Percentiles rank a stretch among this genome's conserved stretches.
Conservation (phyloP, 768 basidiomycete genomes). For the Mrakia hoshinonis region DNA sequence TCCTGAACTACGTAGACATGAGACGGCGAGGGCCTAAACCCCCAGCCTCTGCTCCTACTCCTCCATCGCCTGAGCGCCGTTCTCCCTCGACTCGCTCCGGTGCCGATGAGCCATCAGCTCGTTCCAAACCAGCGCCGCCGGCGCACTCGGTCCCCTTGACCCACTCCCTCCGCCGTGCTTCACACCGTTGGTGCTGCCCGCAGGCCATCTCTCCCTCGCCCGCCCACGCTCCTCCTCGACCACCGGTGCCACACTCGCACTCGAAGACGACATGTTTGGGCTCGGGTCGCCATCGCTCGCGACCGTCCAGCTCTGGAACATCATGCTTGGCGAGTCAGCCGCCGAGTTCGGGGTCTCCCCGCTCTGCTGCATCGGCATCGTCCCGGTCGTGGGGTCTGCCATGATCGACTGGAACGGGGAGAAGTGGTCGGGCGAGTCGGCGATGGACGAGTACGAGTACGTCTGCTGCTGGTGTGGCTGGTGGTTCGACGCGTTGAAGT, state of each 20-base stretch:
- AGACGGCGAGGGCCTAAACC: too few species aligned
- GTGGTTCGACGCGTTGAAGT: not conserved
- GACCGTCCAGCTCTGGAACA: slow-evolving; percentile 8
- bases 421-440: not conserved
- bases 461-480: not conserved
- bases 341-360: not conserved
- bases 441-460: not conserved
- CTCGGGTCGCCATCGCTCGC: not conserved
- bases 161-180: too few species aligned
- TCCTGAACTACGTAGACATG: too few species aligned
- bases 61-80: too few species aligned
- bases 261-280: not conserved
- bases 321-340: not conserved
- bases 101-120: too few species aligned
- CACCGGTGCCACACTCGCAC: not conserved
- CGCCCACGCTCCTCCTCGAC: not conserved
- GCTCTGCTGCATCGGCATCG: not conserved
- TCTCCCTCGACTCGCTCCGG: too few species aligned
- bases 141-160: too few species aligned
- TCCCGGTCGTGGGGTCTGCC: too few species aligned
- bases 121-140: too few species aligned
- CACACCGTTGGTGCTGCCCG: too few species aligned
- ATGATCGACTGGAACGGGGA: not conserved
- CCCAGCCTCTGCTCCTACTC: too few species aligned
- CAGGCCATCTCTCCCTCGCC: slow-evolving; percentile 4